Base-by-base conservation (phyloP, 345 rosid genomes). In the Pelargonium nanum region DNA sequence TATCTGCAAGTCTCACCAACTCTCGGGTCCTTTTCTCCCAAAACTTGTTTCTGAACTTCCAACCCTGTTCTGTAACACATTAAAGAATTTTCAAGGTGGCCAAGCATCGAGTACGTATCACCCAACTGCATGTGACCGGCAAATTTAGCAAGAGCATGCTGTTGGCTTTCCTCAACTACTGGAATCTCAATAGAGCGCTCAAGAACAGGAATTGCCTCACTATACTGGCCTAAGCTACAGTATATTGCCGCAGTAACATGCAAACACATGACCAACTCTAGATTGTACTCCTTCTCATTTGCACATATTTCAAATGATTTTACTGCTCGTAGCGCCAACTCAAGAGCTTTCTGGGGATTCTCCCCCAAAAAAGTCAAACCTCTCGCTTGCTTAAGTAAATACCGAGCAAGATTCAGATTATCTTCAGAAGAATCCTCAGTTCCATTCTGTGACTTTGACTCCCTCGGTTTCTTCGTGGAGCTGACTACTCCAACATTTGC, bases 61-160 rank as follows among this genome's bases (percentile, higher is more conserved):
- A 92, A 60, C 26, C 96, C 98, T 1, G 80, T 79, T 26, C 77
- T 73, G 56, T 92, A 92, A 71, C 91, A 87, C 26, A 73, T 65
- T 55, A 89, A 68, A 12, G 98, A 85, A 59, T 75, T 82, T 72
- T 92, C 98, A 54, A 85, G 81, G 67, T 80, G 91, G 56, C 96
- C 96, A 62, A 89, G 57, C 93, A 87, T 83, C 40, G 96, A 89
- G 56, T 87, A 83, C 58, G 89, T 82, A 71, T 92, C 98, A 62
- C 98, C 95, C 81, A 91, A 73, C 69, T 91, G 98, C 98, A 91
- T 91, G 62, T 85, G 78, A 53, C 98, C 87, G 2, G 95, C 85
- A 71, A 92, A 92, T 75, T 82, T 89, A 15, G 96, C 96, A 16
- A 92, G 80, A 23, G 93, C 89, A 50, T 87, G 96, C 45, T 86